Evolutionary conservation across 257 asterid species (phyloP), one percentile per base, ranked within the genome.

Genomic region (Forsythia viridissima): DNA sequence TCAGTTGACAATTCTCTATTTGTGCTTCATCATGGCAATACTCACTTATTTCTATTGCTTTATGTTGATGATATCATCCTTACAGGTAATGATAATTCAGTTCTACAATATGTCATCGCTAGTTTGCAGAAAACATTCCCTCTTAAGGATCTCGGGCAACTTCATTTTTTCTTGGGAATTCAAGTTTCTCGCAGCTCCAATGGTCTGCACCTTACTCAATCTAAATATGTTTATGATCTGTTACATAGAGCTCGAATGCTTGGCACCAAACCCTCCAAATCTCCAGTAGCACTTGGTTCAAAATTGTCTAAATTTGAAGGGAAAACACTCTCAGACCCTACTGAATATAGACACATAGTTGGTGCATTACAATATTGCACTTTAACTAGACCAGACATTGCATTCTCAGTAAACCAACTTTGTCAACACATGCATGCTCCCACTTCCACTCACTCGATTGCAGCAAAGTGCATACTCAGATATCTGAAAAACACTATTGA

Each of bases 1-100:
- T 9, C 44, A 41, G 44, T 13, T 15, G 21, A 20, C 16, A 55
- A 0, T n/a, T 72, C 1, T 4, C 21, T 43, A 20, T 44, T 43
- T 20, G 2, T 72, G 1, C 13, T 18, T 41, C 34, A 8, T 16
- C 40, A 36, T 41, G 76, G 59, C 61, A 15, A 0, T 42, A 5
- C 18, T 72, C 36, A 8, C 38, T 71, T 71, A 7, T 40, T 18
- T 72, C 37, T 72, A 4, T 20, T 41, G 3, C 9, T 70, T 34
- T 70, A 70, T 10, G 73, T 70, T 13, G 73, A 72, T 72, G 76
- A 72, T 18, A 42, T 43, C 41, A 18, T 72, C 8, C 76, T 41
- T n/a, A 41, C 5, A 13, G 57, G 61, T 10, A 41, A 24, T 5
- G 8, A 6, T 9, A 41, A 41, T 20, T 5, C 63, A 2, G 4